phyloP scores from a whole-genome alignment of 1,284 basidiomycete species.

The Gymnopus androsaceus region DNA sequence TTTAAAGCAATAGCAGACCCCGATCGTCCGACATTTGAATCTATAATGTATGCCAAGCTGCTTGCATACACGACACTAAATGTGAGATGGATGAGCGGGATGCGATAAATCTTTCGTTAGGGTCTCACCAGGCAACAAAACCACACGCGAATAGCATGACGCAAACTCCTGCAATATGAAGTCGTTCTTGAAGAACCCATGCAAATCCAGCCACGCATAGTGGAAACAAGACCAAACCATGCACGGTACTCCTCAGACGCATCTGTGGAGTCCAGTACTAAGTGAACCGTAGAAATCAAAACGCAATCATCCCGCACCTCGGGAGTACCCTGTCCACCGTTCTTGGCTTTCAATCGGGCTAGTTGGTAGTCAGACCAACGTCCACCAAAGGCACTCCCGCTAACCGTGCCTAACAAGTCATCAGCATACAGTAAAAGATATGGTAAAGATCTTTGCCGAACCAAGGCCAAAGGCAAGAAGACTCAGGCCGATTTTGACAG shows the following conservation, averaged over 20 bases:
- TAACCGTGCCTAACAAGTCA: constrained; percentile 3
- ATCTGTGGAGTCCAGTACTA: constrained; percentile 47
- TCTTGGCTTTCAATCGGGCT: constrained; percentile 52
- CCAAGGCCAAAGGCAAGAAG: constrained; percentile 75
- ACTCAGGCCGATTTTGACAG: constrained; percentile 75
- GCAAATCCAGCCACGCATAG: constrained; percentile 68
- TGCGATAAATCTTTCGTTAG: constrained; percentile 6
- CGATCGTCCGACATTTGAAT: constrained; percentile 75
- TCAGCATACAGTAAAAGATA: neutral
- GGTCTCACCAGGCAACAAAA: constrained; percentile 67
- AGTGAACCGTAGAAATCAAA: neutral
- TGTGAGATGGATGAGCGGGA: too few relatives aligned
- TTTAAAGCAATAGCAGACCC: constrained; percentile 72
- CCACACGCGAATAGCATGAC: constrained; percentile 66
- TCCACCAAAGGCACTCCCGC: constrained; percentile 77
- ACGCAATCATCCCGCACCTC: constrained; percentile 49
- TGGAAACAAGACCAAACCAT: constrained; percentile 58
- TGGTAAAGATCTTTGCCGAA: constrained; percentile 28
- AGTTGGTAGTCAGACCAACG: constrained; percentile 75
- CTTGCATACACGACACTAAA: constrained; percentile 70
- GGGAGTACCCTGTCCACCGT: constrained; percentile 62
- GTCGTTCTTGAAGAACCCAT: constrained; percentile 71
- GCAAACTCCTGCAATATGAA: constrained; percentile 64
- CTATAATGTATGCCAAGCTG: constrained; percentile 75
- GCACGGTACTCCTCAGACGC: constrained; percentile 66